phyloP scores from a whole-genome alignment of 192 early-diverging fungal genomes.

The Linnemannia zychae region DNA sequence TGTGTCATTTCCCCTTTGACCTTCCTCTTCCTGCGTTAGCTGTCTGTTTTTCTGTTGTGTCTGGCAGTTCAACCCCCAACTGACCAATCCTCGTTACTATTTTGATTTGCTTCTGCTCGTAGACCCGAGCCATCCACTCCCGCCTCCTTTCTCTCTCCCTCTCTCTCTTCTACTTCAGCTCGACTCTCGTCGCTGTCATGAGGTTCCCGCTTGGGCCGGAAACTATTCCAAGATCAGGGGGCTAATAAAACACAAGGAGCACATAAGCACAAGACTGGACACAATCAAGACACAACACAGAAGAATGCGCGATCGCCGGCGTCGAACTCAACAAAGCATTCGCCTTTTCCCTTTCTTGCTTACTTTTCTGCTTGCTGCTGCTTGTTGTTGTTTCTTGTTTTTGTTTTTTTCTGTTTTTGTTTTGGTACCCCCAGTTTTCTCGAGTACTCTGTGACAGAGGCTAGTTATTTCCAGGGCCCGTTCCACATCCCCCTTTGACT shows the following conservation, averaged over 20 bases:
- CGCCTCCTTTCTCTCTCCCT: neutral
- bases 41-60: neutral
- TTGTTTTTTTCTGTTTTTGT: too few species aligned
- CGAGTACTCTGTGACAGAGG: too few species aligned
- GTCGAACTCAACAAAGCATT: neutral
- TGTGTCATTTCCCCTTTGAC: neutral
- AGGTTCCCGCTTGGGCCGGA: neutral
- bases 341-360: neutral
- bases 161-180: neutral
- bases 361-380: neutral
- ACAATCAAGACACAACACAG: neutral
- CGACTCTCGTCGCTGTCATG: neutral
- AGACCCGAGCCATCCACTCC: neutral
- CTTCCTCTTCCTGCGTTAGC: neutral
- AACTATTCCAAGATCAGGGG: conserved; percentile 4
- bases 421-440: too few species aligned
- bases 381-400: neutral
- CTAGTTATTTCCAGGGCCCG: too few species aligned
- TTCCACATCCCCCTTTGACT: too few species aligned
- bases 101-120: neutral
- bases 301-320: neutral
- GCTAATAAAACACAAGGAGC: neutral
- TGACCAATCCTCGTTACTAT: too few species aligned
- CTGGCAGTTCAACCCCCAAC: neutral
- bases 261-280: neutral